These are phyloP conservation scores for Ceratorhiza oryzae-sativae DNA, from an alignment of 1,284 basidiomycete species.

Conservation along the genomic window DNA sequence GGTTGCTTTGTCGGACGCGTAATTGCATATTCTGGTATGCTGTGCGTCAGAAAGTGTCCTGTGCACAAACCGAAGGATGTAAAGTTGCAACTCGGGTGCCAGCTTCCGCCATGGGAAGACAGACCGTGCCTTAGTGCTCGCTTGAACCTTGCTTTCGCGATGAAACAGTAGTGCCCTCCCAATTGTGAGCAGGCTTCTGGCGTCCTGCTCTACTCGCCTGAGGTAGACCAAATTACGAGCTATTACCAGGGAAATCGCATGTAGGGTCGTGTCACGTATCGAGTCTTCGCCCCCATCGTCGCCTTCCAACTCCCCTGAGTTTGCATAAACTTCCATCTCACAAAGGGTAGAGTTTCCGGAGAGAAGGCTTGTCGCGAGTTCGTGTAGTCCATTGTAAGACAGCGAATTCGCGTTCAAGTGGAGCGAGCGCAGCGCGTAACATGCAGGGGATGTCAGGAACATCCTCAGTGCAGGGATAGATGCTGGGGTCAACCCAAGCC, in stretches of 20 bases:
- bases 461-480: constrained; percentile 56
- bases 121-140: not conserved
- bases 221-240: constrained; percentile 24
- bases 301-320: not conserved
- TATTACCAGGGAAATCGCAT: constrained; percentile 10
- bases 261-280: not conserved
- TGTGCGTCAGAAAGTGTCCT: constrained; percentile 29
- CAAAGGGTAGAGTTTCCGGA: constrained; percentile 26
- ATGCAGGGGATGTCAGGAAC: constrained; percentile 63
- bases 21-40: constrained; percentile 25
- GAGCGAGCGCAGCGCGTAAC: constrained; percentile 57
- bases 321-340: constrained; percentile 33
- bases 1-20: constrained; percentile 27
- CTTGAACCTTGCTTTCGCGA: not conserved
- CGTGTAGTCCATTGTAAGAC: constrained; percentile 24
- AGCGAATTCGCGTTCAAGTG: constrained; percentile 66
- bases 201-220: constrained; percentile 20
- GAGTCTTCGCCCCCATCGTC: not conserved
- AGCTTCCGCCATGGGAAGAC: constrained; percentile 33
- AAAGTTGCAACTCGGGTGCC: constrained; percentile 26
- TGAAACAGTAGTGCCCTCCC: constrained; percentile 11
- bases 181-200: constrained; percentile 9
- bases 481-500: constrained; percentile 58
- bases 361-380: constrained; percentile 5
- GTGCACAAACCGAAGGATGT: constrained; percentile 26